Percentiles rank a stretch among this genome's conserved stretches.
These are phyloP conservation scores for Trichophyton simii DNA, from an alignment of 2,329 filamentous ascomycete genomes.

Conservation along the genomic window DNA sequence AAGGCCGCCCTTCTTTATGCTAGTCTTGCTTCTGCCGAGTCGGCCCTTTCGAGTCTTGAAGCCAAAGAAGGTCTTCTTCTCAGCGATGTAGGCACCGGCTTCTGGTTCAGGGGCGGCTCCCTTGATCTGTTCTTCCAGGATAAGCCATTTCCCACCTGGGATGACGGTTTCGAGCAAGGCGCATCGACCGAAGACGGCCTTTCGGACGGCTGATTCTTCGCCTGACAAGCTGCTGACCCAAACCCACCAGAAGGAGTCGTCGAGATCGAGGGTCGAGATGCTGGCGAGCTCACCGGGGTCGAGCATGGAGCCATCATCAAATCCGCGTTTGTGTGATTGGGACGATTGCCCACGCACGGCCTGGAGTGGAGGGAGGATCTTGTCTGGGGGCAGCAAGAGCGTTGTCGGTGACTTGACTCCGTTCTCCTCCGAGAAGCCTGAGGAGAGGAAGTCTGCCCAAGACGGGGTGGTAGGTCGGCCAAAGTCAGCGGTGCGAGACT, in stretches of 20 bases:
- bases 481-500: constrained; percentile 52
- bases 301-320: constrained; percentile 56
- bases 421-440: constrained; percentile 73
- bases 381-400: constrained; percentile 77
- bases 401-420: constrained; percentile 51
- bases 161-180: constrained; percentile 84
- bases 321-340: constrained; percentile 63
- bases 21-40: constrained; percentile 57
- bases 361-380: constrained; percentile 75
- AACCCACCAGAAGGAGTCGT: constrained; percentile 99
- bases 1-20: constrained; percentile 45
- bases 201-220: constrained; percentile 74
- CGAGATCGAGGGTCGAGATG: constrained; percentile 71
- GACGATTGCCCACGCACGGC: constrained; percentile 63
- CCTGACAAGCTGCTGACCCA: constrained; percentile 95
- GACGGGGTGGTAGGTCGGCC: constrained; percentile 87
- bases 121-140: constrained; percentile 93
- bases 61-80: constrained; percentile 90
- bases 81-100: constrained; percentile 77
- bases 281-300: constrained; percentile 92
- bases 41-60: constrained; percentile 61
- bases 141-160: constrained; percentile 69
- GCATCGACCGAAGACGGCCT: constrained; percentile 87
- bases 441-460: constrained; percentile 94
- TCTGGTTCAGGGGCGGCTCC: constrained; percentile 77